Percentiles rank a stretch among this genome's conserved stretches.
Evolutionary conservation across 129 eudicot species (phyloP).

Genomic region (Flaveria ramosissima): DNA sequence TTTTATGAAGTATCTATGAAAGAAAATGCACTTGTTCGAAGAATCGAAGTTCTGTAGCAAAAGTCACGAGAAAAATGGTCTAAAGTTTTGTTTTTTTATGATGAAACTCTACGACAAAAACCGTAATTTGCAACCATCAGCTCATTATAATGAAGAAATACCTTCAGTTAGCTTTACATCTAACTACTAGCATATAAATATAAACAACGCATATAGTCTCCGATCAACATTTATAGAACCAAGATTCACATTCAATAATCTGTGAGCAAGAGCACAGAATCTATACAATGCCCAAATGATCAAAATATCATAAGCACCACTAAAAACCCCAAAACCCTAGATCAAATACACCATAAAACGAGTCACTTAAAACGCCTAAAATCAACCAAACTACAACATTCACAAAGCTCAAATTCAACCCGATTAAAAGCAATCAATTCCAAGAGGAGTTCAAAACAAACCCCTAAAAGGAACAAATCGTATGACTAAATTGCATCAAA

Average conservation of each 20-base stretch:
- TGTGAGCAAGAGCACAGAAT: no score
- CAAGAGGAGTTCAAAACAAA: no score
- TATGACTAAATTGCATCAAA: background rate
- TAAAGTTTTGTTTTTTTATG: background rate
- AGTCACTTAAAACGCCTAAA: background rate
- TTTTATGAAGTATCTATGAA: background rate
- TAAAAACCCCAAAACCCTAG: slow-evolving; percentile 5
- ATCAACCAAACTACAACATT: background rate
- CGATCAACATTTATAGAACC: background rate
- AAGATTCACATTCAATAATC: background rate
- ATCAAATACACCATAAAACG: background rate
- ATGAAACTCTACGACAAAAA: background rate
- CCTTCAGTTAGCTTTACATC: background rate
- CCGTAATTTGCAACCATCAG: background rate
- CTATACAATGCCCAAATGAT: background rate
- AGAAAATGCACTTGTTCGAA: background rate
- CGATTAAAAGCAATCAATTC: background rate
- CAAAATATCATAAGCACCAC: background rate
- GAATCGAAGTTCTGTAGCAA: background rate
- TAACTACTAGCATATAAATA: background rate
- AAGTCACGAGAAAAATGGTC: no score
- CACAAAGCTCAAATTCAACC: background rate
- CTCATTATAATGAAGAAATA: background rate
- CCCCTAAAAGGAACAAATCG: background rate
- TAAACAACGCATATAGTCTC: background rate